Percentiles rank a stretch among this genome's conserved stretches.
These are phyloP conservation scores for Agroathelia rolfsii DNA, from an alignment of 1,284 basidiomycete genomes.

Conservation along the genomic window DNA sequence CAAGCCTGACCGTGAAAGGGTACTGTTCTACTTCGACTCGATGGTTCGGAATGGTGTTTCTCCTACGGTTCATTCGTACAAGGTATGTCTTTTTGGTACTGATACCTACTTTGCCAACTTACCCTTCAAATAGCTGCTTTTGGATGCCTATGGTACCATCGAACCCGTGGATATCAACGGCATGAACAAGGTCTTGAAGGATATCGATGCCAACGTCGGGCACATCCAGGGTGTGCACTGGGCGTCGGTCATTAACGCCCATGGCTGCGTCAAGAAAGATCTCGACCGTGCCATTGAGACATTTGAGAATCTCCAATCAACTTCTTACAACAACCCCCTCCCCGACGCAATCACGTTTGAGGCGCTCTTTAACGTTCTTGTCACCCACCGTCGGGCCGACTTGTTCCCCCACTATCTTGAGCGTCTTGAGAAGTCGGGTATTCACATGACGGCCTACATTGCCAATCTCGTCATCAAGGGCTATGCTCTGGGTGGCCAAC, in stretches of 20 bases:
- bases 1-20: slow-evolving; percentile 74
- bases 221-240: slow-evolving; percentile 80
- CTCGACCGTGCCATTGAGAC: slow-evolving; percentile 67
- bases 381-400: slow-evolving; percentile 72
- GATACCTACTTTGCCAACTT: slow-evolving; percentile 9
- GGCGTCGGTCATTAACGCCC: slow-evolving; percentile 86
- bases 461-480: slow-evolving; percentile 90
- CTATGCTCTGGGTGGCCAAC: slow-evolving; percentile 64
- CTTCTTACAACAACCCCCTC: slow-evolving; percentile 19
- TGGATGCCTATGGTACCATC: slow-evolving; percentile 85
- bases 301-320: slow-evolving; percentile 66
- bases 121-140: slow-evolving; percentile 51
- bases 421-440: slow-evolving; percentile 52
- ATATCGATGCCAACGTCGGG: slow-evolving; percentile 52
- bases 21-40: slow-evolving; percentile 70
- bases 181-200: slow-evolving; percentile 69
- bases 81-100: slow-evolving; percentile 36
- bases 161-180: slow-evolving; percentile 72
- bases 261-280: slow-evolving; percentile 76
- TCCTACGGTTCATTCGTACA: slow-evolving; percentile 88
- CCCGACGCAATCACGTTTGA: slow-evolving; percentile 89
- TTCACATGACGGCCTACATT: slow-evolving; percentile 93
- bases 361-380: slow-evolving; percentile 81
- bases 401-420: slow-evolving; percentile 65
- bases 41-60: slow-evolving; percentile 55